A percentile compares a stretch with the other conserved stretches of the same genome.
These are phyloP conservation scores for Glycyrrhiza uralensis DNA, from an alignment of 306 rosid species.

Conservation along the genomic window DNA sequence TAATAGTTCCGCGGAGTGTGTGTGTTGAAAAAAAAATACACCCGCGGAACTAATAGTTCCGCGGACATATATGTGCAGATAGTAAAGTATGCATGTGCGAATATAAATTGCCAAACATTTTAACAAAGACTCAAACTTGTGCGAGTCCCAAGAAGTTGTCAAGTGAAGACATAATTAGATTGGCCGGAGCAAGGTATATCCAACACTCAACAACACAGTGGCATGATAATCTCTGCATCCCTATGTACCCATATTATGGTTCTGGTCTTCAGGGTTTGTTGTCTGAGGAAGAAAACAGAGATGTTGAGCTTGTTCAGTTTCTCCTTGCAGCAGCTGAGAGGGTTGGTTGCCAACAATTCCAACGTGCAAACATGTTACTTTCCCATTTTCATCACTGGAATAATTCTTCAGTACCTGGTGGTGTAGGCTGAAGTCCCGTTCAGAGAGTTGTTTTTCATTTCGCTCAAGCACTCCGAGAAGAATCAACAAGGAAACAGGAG, in stretches of 20 bases:
- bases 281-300: conserved; percentile 53
- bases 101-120: too few relatives aligned
- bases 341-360: conserved; percentile 55
- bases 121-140: background rate
- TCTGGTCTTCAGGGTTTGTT: conserved; percentile 39
- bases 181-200: conserved; percentile 72
- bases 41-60: too few relatives aligned
- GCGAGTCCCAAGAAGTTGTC: conserved; percentile 37
- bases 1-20: too few relatives aligned
- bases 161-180: conserved; percentile 58
- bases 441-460: conserved; percentile 56
- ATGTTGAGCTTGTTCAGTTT: conserved; percentile 65
- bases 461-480: conserved; percentile 56
- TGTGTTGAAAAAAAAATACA: too few relatives aligned
- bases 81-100: too few relatives aligned
- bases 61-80: too few relatives aligned
- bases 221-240: conserved; percentile 33
- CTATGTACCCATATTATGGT: conserved; percentile 58
- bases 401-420: too few relatives aligned
- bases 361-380: conserved; percentile 58
- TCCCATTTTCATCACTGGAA: conserved; percentile 38
- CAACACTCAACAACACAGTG: conserved; percentile 49
- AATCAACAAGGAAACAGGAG: conserved; percentile 51
- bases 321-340: conserved; percentile 73
- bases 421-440: too few relatives aligned